Evolutionary conservation across 2,329 filamentous ascomycete species (phyloP), one percentile per base, ranked within the genome.

Genomic region (Trichoderma lentiforme): DNA sequence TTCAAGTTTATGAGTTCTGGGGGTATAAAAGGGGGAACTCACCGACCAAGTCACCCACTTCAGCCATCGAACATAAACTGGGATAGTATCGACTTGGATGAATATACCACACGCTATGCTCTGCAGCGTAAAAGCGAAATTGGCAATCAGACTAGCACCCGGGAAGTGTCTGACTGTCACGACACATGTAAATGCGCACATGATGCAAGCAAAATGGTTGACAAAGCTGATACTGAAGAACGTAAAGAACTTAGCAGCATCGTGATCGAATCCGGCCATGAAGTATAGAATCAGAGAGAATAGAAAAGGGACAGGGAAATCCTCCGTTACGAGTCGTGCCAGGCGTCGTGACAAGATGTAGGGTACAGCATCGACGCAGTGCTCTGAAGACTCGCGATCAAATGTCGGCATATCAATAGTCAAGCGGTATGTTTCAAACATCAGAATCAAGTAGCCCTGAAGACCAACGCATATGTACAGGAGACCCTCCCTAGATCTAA

Each of bases 81-180:
- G 91, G 4, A 95, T 92, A 6, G 90, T 89, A 68, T 92, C 89
- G 12, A 86, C 85, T 78, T 94, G 92, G 15, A 94, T 89, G 74
- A 95, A 94, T 79, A 91, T 94, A 1, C 92, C 92, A 74, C 92
- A 93, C 0, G 90, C 90, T 83, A 94, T 89, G 2, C 88, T 91
- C 77, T 95, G 92, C 24, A 94, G 74, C 0, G 92, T 95, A 75
- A 90, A 94, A 0, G 86, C 87, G 62, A 94, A 81, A 75, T 95
- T 95, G 11, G 89, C 91, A 61, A 93, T 89, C 28, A 95, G 78
- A 76, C 89, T 92, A 0, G 92, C 92, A 0, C 89, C 89, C 0
- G 92, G 86, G 77, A 95, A 94, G 73, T 90, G 86, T 60, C 92
- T 84, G 0, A 88, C 87, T 0, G 91, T 82, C 0, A 89, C 86